Evolutionary conservation across 192 early-diverging fungal genomes (phyloP).

Genomic region (Piromyces sp.): DNA sequence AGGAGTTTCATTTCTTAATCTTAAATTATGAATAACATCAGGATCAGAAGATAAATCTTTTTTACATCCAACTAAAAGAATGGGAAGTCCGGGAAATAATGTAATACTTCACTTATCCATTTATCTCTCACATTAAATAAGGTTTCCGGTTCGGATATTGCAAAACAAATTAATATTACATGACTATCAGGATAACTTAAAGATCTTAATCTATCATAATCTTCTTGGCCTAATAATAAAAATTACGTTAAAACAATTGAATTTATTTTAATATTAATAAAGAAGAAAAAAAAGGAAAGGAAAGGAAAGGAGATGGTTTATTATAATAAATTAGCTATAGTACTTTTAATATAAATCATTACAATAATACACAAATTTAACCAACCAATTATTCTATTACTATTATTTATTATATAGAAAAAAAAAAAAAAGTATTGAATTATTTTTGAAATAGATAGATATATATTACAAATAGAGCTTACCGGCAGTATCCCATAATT

Average conservation of each 20-base stretch:
- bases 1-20: conserved; percentile 51
- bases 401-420: too few species aligned
- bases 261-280: not conserved
- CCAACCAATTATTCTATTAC: too few species aligned
- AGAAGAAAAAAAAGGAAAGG: too few species aligned
- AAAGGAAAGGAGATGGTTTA: too few species aligned
- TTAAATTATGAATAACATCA: conserved; percentile 52
- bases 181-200: conserved; percentile 51
- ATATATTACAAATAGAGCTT: too few species aligned
- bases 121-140: conserved; percentile 65
- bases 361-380: too few species aligned
- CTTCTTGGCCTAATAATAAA: conserved; percentile 35
- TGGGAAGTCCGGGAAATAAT: conserved; percentile 11
- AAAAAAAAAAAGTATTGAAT: too few species aligned
- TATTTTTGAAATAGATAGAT: too few species aligned
- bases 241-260: not conserved
- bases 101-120: conserved; percentile 11
- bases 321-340: too few species aligned
- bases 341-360: too few species aligned
- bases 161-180: conserved; percentile 49
- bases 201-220: conserved; percentile 51
- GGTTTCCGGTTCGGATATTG: conserved; percentile 48
- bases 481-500: not conserved
- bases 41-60: conserved; percentile 74
- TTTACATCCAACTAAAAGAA: conserved; percentile 73